Percentiles rank a stretch among this genome's conserved stretches.
Evolutionary conservation across 805 yeast genomes (phyloP).

Genomic region (Candida arabinofermentans): DNA sequence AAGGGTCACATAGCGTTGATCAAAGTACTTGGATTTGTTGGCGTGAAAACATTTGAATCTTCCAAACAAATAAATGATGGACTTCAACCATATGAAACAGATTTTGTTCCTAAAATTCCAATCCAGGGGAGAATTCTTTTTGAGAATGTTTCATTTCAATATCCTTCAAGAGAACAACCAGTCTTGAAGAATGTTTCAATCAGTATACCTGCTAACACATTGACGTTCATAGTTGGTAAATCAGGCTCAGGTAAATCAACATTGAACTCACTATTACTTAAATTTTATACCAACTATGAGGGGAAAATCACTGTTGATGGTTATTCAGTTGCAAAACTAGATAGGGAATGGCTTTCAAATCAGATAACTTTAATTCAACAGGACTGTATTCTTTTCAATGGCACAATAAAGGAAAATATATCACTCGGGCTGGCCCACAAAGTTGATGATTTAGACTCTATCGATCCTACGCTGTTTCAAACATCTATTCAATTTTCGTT

Average conservation of each 20-base stretch:
- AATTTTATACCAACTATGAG: slow-evolving; percentile 47
- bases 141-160: slow-evolving; percentile 54
- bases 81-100: background rate
- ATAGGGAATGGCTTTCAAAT: slow-evolving; percentile 49
- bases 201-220: slow-evolving; percentile 38
- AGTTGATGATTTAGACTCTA: slow-evolving; percentile 7
- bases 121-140: slow-evolving; percentile 50
- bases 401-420: slow-evolving; percentile 60
- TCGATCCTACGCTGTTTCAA: slow-evolving; percentile 26
- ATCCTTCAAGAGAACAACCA: slow-evolving; percentile 49
- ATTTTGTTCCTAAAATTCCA: slow-evolving; percentile 21
- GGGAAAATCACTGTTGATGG: slow-evolving; percentile 66
- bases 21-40: slow-evolving; percentile 42
- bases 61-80: background rate
- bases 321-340: slow-evolving; percentile 38
- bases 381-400: slow-evolving; percentile 59
- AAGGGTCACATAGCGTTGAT: slow-evolving; percentile 69
- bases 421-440: slow-evolving; percentile 21
- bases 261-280: slow-evolving; percentile 55
- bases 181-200: slow-evolving; percentile 48
- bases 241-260: slow-evolving; percentile 97
- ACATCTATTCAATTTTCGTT: slow-evolving; percentile 52
- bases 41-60: slow-evolving; percentile 4
- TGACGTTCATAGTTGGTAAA: slow-evolving; percentile 71
- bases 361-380: slow-evolving; percentile 77